A percentile compares a stretch with the other conserved stretches of the same genome.
Evolutionary conservation across 208 protist genomes (phyloP).

Genomic region (Crithidia expoeki): DNA sequence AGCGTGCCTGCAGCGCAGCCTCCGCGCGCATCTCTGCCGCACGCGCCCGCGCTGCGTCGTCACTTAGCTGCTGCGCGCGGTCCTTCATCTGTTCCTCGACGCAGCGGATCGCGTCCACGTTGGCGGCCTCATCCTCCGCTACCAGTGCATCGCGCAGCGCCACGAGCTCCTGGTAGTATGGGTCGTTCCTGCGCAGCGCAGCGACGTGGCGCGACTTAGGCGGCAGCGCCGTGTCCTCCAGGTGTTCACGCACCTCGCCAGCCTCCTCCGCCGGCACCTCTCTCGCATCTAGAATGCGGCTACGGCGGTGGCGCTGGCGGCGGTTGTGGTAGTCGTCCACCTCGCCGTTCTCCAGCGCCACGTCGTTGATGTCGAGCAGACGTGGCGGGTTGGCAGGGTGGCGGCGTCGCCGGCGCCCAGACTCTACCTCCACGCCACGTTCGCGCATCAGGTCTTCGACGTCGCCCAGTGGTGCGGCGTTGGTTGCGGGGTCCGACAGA

Average conservation of each 20-base stretch:
- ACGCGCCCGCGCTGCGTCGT: slow-evolving; percentile 21
- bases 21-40: slow-evolving; percentile 28
- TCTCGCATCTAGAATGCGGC: slow-evolving; percentile 20
- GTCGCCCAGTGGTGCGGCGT: slow-evolving; percentile 19
- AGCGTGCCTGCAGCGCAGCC: slow-evolving; percentile 19
- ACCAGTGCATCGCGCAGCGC: slow-evolving; percentile 21
- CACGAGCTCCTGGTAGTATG: slow-evolving; percentile 48
- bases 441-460: slow-evolving; percentile 38
- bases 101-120: slow-evolving; percentile 42
- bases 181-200: slow-evolving; percentile 29
- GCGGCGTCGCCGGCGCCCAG: slow-evolving; percentile 27
- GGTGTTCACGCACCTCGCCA: slow-evolving; percentile 30
- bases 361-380: slow-evolving; percentile 39
- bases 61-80: slow-evolving; percentile 31
- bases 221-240: slow-evolving; percentile 27
- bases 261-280: slow-evolving; percentile 23
- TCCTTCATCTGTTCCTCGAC: slow-evolving; percentile 14
- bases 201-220: slow-evolving; percentile 24
- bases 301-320: slow-evolving; percentile 30
- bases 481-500: slow-evolving; percentile 29
- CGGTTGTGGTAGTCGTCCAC: slow-evolving; percentile 32
- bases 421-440: slow-evolving; percentile 37
- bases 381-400: slow-evolving; percentile 25
- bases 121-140: slow-evolving; percentile 35
- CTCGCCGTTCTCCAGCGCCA: slow-evolving; percentile 35